Base-by-base conservation (phyloP, 768 basidiomycete species). In the Mrakia blollopis region DNA sequence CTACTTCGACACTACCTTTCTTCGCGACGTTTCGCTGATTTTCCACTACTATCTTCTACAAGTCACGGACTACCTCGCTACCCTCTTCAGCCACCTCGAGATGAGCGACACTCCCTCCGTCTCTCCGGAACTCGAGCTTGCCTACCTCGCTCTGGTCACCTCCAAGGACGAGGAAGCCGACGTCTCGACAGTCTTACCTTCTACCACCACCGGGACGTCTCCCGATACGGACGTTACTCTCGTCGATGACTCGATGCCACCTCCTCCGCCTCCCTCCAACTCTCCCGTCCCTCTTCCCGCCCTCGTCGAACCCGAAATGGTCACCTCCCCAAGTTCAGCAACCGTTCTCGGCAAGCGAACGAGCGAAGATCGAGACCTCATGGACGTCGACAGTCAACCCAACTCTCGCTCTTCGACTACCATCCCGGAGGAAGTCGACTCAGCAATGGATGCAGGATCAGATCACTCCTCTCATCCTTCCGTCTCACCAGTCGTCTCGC, bases 111-210 rank as follows among this genome's bases (percentile, higher is more conserved):
- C 85, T 2, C 84, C 89, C 8, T 87, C 93, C 21, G 89, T 97
- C 25, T 93, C 92, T 0, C 94, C 94, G 0, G 90, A 89, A 4
- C 85, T 92, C 63, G 92, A 96, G 80, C 86, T 97, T 28, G 94
- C 94, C 10, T 94, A 97, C 81, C 88, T 96, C 30, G 94, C 94
- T 0, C 87, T 97, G 28, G 90, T 95, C 47, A 94, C 94, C 8
- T 91, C 92, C 3, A 89, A 92, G 81, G 77, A 78, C 77, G 77
- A 78, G 37, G 77, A 68, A 13, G 41, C 54, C n/a, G 73, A 78
- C 18, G 28, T n/a, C 5, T 28, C 68, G 4, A 54, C 16, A 0
- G 39, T 9, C 25, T 54, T 41, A 1, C 25, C 57, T 30, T 68
- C 67, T 39, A 30, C 13, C 28, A 35, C 68, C 41, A 14, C 50